phyloP scores from a whole-genome alignment of 208 protist genomes.

The Porcisia deanei region DNA sequence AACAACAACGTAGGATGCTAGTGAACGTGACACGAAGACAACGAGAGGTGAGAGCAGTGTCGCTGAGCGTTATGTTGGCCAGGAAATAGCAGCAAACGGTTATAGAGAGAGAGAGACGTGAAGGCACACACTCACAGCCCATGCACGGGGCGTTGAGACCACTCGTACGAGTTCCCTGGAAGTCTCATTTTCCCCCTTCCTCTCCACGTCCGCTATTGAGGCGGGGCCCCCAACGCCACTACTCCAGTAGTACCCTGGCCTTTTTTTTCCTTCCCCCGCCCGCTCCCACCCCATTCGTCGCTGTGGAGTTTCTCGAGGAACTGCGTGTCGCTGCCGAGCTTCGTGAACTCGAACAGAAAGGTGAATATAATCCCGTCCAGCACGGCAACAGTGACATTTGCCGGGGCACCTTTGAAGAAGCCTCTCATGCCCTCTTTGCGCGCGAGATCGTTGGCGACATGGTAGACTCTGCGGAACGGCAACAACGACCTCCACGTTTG shows the following conservation, averaged over 20 bases:
- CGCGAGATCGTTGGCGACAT: conserved; percentile 54
- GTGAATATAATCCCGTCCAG: conserved; percentile 85
- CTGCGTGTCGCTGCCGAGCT: conserved; percentile 79
- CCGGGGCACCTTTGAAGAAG: conserved; percentile 83
- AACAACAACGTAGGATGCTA: conserved; percentile 2
- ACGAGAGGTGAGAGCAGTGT: not conserved
- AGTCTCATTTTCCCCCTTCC: no score
- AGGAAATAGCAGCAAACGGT: not conserved
- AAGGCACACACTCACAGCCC: not conserved
- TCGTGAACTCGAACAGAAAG: conserved; percentile 83
- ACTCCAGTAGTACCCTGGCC: not conserved
- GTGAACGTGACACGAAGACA: not conserved
- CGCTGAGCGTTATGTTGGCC: not conserved
- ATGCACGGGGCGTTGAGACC: no score
- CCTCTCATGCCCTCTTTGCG: conserved; percentile 60
- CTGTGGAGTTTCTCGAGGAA: conserved; percentile 41
- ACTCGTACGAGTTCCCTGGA: no score
- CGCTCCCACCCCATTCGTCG: conserved; percentile 1
- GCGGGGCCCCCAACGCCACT: no score
- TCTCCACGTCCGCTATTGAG: no score
- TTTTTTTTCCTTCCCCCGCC: no score
- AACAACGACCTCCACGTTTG: conserved; percentile 19
- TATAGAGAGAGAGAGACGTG: not conserved
- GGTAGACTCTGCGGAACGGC: conserved; percentile 33
- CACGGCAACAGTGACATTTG: conserved; percentile 71